phyloP scores from a whole-genome alignment of 176 grass and related monocot species.

The Lolium rigidum region DNA sequence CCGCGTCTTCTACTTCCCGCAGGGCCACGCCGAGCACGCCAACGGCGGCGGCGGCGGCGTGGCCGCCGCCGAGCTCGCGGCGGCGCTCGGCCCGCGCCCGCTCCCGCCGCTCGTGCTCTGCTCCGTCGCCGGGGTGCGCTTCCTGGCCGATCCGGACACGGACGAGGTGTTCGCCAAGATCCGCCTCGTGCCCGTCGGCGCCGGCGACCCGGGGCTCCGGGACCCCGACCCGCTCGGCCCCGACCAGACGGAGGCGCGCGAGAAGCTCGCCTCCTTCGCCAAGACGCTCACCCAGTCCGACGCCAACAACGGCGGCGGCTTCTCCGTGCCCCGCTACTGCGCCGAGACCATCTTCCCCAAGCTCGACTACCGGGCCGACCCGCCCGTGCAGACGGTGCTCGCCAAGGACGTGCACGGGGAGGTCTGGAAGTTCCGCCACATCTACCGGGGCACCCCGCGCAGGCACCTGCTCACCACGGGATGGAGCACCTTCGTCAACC shows the following conservation, averaged over 20 bases:
- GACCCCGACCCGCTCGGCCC: constrained; percentile 15
- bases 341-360: constrained; percentile 75
- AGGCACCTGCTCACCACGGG: constrained; percentile 75
- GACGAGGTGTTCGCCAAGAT: constrained; percentile 84
- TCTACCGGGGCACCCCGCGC: constrained; percentile 73
- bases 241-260: constrained; percentile 12
- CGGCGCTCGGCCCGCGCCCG: constrained; percentile 12
- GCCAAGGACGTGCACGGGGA: constrained; percentile 68
- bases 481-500: constrained; percentile 76
- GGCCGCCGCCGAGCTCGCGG: constrained; percentile 37
- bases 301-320: constrained; percentile 74
- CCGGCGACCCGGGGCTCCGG: constrained; percentile 40
- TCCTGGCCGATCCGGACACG: constrained; percentile 78
- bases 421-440: constrained; percentile 77
- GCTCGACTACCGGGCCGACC: constrained; percentile 62
- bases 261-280: constrained; percentile 48
- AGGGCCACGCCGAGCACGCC: constrained; percentile 97
- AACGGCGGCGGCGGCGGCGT: constrained; percentile 4
- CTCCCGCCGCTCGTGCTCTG: constrained; percentile 65
- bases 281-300: constrained; percentile 78
- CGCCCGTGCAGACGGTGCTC: constrained; percentile 61
- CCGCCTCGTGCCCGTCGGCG: constrained; percentile 50
- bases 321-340: constrained; percentile 80
- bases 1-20: constrained; percentile 91
- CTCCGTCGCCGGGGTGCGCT: constrained; percentile 59